A percentile compares a stretch with the other conserved stretches of the same genome.
phyloP scores from a whole-genome alignment of 305 asterid species.

The Fraxinus floribunda region DNA sequence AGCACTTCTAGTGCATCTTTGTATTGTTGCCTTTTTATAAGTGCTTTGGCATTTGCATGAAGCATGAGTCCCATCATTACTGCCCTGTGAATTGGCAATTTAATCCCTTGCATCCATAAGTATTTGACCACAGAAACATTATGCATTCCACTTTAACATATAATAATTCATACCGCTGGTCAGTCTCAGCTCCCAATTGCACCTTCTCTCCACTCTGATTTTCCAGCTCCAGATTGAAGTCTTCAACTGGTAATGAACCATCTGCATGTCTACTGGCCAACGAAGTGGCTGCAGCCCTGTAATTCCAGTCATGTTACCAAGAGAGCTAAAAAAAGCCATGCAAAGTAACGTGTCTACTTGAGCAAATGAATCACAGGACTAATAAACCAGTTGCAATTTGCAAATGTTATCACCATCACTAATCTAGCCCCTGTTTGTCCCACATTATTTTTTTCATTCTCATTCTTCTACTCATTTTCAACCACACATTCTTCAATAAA shows the following conservation, averaged over 20 bases:
- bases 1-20: constrained; percentile 92
- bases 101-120: constrained; percentile 10
- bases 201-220: constrained; percentile 89
- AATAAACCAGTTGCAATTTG: neutral
- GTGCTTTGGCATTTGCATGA: constrained; percentile 78
- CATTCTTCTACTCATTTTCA: too few relatives aligned
- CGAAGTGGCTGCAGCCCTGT: constrained; percentile 77
- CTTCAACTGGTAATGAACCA: constrained; percentile 87
- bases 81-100: constrained; percentile 52
- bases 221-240: constrained; percentile 91
- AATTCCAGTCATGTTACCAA: constrained; percentile 20
- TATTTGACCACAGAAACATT: constrained; percentile 10
- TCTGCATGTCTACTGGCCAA: constrained; percentile 78
- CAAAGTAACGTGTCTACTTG: constrained; percentile 9
- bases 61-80: constrained; percentile 99
- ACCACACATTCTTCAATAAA: too few relatives aligned
- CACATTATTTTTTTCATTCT: too few relatives aligned
- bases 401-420: neutral
- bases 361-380: constrained; percentile 4
- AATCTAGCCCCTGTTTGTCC: neutral
- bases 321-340: constrained; percentile 11
- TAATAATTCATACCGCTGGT: constrained; percentile 55
- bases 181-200: constrained; percentile 88
- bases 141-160: neutral
- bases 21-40: constrained; percentile 57